Conservation (phyloP, 495 filamentous ascomycete genomes). For the Pyrenopolyporus hunteri region DNA sequence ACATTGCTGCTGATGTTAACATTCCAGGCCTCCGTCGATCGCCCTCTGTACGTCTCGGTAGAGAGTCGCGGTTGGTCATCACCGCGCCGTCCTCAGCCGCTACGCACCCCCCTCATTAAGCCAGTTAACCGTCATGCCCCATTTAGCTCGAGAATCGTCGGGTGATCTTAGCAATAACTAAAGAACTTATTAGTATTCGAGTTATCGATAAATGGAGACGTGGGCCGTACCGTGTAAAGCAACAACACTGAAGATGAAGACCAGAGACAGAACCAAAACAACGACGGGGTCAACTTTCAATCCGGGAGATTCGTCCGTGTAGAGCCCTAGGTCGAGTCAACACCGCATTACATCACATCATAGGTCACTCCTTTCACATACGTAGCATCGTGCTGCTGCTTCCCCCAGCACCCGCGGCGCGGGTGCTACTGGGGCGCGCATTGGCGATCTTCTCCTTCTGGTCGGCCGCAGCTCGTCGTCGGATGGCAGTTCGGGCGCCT, state of each 20-base stretch:
- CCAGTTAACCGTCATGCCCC: not conserved
- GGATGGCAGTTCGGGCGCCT: constrained; percentile 91
- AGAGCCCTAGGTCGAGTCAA: constrained; percentile 65
- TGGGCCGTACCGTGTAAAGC: constrained; percentile 90
- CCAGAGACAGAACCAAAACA: constrained; percentile 89
- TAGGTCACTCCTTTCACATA: constrained; percentile 48
- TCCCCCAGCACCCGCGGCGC: constrained; percentile 91
- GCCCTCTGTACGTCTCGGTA: constrained; percentile 2
- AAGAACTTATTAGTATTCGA: constrained; percentile 30
- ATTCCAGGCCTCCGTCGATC: not conserved
- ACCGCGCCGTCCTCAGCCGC: constrained; percentile 33
- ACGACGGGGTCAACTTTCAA: constrained; percentile 97
- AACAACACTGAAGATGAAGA: constrained; percentile 98
- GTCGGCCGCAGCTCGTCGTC: constrained; percentile 91
- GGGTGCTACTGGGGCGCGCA: constrained; percentile 84
- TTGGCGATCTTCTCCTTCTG: constrained; percentile 94
- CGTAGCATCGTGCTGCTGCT: constrained; percentile 98
- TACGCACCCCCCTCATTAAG: constrained; percentile 11
- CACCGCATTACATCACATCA: not conserved
- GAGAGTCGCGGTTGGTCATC: constrained; percentile 24
- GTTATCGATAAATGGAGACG: constrained; percentile 38
- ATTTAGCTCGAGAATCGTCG: constrained; percentile 80
- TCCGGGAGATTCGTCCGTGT: constrained; percentile 96
- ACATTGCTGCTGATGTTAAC: constrained; percentile 21
- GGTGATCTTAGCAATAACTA: constrained; percentile 96